Conservation (phyloP, 768 basidiomycete species). For the Amanita rimosa region DNA sequence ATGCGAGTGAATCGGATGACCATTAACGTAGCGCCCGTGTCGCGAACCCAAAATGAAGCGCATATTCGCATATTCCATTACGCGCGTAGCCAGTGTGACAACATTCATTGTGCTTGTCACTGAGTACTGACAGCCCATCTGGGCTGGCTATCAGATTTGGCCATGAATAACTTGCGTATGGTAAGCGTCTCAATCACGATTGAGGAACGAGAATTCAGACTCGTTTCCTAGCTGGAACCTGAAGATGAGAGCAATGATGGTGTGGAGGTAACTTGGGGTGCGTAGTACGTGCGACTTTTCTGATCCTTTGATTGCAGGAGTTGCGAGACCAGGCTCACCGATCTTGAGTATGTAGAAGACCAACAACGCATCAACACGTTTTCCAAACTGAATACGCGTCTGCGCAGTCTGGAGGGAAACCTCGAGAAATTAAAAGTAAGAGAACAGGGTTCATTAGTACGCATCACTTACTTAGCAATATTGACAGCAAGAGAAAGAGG, state of each 20-base stretch:
- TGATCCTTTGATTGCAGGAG: background rate
- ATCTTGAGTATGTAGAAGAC: constrained; percentile 38
- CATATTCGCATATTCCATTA: too few relatives aligned
- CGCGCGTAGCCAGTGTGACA: too few relatives aligned
- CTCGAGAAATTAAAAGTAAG: constrained; percentile 63
- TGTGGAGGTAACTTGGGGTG: constrained; percentile 81
- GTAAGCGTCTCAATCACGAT: constrained; percentile 19
- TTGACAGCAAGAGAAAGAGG: constrained; percentile 84
- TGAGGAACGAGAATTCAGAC: background rate
- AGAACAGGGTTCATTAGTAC: background rate
- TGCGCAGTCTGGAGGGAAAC: constrained; percentile 61
- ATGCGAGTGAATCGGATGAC: too few relatives aligned
- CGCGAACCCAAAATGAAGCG: too few relatives aligned
- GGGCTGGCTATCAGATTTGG: background rate
- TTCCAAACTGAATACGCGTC: constrained; percentile 80
- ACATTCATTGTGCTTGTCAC: too few relatives aligned
- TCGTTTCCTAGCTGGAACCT: constrained; percentile 43
- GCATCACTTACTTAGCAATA: background rate
- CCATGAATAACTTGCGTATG: constrained; percentile 44
- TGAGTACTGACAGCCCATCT: background rate
- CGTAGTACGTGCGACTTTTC: constrained; percentile 10
- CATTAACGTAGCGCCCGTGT: too few relatives aligned
- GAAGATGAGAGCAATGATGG: constrained; percentile 69
- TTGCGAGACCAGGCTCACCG: background rate
- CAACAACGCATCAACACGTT: constrained; percentile 88